These are phyloP conservation scores for Vitis cinerea DNA, from an alignment of 164 flowering plant genomes.

Conservation along the genomic window DNA sequence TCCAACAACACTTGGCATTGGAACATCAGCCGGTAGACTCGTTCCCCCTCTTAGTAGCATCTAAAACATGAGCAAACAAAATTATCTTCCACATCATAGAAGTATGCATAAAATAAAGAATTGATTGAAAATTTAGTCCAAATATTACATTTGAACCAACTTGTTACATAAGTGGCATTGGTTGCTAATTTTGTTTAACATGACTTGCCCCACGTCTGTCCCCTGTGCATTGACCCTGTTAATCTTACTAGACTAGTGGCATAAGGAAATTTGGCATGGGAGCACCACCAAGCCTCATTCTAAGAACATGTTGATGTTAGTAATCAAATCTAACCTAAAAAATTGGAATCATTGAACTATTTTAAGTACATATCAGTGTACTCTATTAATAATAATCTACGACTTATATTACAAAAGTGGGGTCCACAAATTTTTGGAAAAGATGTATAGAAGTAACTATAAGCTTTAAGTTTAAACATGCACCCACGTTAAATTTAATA, in stretches of 20 bases:
- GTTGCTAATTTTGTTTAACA: conserved; percentile 63
- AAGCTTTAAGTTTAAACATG: too few relatives aligned
- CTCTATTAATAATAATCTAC: too few relatives aligned
- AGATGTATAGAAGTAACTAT: too few relatives aligned
- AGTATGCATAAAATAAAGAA: background rate
- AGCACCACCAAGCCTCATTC: conserved; percentile 79
- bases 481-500: too few relatives aligned
- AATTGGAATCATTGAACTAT: too few relatives aligned
- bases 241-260: conserved; percentile 68
- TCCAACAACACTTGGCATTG: conserved; percentile 52
- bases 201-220: conserved; percentile 66
- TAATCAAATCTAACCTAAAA: conserved; percentile 73
- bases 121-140: background rate
- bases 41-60: conserved; percentile 58
- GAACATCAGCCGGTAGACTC: conserved; percentile 51
- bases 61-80: conserved; percentile 14
- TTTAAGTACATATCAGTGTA: too few relatives aligned
- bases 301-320: conserved; percentile 82
- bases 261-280: conserved; percentile 69
- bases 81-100: background rate
- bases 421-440: too few relatives aligned
- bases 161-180: conserved; percentile 71
- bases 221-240: conserved; percentile 70
- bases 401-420: too few relatives aligned
- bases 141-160: conserved; percentile 19